Percentiles rank a stretch among this genome's conserved stretches.
These are phyloP conservation scores for Pachysandra terminalis DNA, from an alignment of 164 flowering plant species.

Conservation along the genomic window DNA sequence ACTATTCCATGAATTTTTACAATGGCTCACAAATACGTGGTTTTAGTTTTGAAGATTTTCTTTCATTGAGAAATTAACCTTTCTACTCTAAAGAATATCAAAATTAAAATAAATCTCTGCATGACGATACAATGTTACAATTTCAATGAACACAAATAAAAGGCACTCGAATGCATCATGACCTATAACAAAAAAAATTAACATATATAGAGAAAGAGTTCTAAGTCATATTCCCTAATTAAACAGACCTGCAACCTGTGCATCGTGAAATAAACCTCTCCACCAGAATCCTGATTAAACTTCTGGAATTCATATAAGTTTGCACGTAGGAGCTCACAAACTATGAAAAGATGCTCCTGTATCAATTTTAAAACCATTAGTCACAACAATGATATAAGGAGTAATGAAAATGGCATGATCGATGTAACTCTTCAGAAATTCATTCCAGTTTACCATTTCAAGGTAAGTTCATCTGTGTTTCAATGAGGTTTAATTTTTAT, in stretches of 20 bases:
- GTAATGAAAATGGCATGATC: background rate
- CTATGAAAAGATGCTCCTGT: slow-evolving; percentile 95
- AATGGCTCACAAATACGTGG: background rate
- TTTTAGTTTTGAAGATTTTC: background rate
- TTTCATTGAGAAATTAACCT: background rate
- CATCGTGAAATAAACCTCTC: slow-evolving; percentile 67
- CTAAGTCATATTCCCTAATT: background rate
- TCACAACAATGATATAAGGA: background rate
- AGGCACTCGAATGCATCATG: background rate
- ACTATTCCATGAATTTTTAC: background rate
- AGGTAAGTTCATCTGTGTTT: no score
- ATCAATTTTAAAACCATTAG: slow-evolving; percentile 2
- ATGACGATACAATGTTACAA: background rate
- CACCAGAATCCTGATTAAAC: slow-evolving; percentile 77
- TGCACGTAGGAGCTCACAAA: slow-evolving; percentile 85
- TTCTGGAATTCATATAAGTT: slow-evolving; percentile 92
- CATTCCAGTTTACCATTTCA: no score
- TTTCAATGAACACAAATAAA: background rate
- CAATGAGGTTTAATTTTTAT: no score
- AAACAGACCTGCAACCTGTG: slow-evolving; percentile 76
- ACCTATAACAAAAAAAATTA: slow-evolving; percentile 1
- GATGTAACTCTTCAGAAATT: background rate
- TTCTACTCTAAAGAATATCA: background rate
- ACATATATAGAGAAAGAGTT: background rate
- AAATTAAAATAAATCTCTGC: background rate